Percentiles rank a stretch among this genome's conserved stretches.
phyloP scores from a whole-genome alignment of 306 rosid species.

The Fagus sylvatica region DNA sequence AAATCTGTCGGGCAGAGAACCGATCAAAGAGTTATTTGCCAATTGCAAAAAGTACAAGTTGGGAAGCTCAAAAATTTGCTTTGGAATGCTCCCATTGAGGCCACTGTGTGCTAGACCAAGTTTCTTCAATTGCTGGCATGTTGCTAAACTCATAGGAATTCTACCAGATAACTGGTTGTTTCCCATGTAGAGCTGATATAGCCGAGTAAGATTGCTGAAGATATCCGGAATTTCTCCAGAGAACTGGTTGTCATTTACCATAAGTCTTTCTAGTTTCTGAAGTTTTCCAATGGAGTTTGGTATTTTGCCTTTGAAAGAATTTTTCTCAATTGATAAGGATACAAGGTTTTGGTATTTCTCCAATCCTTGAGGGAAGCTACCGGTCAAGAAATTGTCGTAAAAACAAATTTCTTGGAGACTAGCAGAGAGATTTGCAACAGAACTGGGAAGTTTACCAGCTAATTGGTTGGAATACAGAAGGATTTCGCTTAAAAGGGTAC shows the following conservation, averaged over 20 bases:
- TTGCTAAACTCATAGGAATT: conserved; percentile 33
- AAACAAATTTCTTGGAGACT: too few species aligned
- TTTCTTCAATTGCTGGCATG: background rate
- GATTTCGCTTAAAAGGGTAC: too few species aligned
- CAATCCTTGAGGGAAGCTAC: conserved; percentile 36
- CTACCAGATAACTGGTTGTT: conserved; percentile 19
- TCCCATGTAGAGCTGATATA: background rate
- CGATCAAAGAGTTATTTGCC: conserved; percentile 20
- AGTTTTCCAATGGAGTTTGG: conserved; percentile 35
- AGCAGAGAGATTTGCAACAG: too few species aligned
- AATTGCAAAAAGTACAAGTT: conserved; percentile 6
- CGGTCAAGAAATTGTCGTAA: too few species aligned
- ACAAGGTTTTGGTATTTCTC: conserved; percentile 23
- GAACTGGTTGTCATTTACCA: too few species aligned
- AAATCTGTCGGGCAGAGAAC: conserved; percentile 28
- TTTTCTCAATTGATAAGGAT: conserved; percentile 32
- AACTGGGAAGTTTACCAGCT: too few species aligned
- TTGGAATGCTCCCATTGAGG: conserved; percentile 38
- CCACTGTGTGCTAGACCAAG: conserved; percentile 23
- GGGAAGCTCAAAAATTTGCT: conserved; percentile 35
- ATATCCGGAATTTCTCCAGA: conserved; percentile 43
- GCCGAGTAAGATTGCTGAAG: conserved; percentile 37
- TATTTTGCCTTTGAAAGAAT: too few species aligned
- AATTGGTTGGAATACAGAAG: too few species aligned
- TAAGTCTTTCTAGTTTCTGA: conserved; percentile 15